Evolutionary conservation across 495 filamentous ascomycete species (phyloP).

Genomic region (Aspergillus mulundensis): DNA sequence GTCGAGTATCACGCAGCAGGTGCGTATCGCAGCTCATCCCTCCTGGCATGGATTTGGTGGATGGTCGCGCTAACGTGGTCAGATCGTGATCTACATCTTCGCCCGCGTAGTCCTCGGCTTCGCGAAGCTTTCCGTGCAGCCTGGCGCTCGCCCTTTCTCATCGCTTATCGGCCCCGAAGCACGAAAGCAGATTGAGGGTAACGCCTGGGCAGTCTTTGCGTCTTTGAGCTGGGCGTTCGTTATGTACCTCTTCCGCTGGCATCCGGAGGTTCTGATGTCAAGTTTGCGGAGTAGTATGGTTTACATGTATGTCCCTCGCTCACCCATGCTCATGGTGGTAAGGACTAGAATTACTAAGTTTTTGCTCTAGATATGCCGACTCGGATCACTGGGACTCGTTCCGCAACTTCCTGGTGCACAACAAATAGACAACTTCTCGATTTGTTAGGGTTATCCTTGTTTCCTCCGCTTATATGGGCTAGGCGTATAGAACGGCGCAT

Average conservation of each 20-base stretch:
- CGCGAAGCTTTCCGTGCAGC: slow-evolving; percentile 76
- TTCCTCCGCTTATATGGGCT: slow-evolving; percentile 15
- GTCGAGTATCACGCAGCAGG: slow-evolving; percentile 84
- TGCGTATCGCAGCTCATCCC: slow-evolving; percentile 16
- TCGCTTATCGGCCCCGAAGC: slow-evolving; percentile 39
- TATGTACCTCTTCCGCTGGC: slow-evolving; percentile 93
- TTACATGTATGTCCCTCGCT: slow-evolving; percentile 76
- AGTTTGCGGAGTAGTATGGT: slow-evolving; percentile 95
- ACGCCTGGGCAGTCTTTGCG: slow-evolving; percentile 90
- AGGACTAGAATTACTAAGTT: slow-evolving; percentile 21
- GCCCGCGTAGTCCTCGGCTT: slow-evolving; percentile 81
- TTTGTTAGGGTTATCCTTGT: slow-evolving; percentile 6
- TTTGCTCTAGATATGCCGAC: slow-evolving; percentile 53
- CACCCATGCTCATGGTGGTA: not conserved
- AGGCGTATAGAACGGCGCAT: slow-evolving; percentile 32
- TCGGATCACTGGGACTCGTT: slow-evolving; percentile 81
- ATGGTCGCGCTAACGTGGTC: not conserved
- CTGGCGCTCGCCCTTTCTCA: slow-evolving; percentile 46
- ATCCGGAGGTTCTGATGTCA: slow-evolving; percentile 82
- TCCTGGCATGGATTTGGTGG: not conserved
- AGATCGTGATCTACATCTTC: slow-evolving; percentile 96
- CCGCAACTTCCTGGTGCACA: slow-evolving; percentile 74
- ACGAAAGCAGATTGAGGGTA: slow-evolving; percentile 51
- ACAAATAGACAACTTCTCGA: slow-evolving; percentile 55
- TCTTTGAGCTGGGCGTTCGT: slow-evolving; percentile 82